phyloP scores from a whole-genome alignment of 164 flowering plant species.

The Vitis amurensis region DNA sequence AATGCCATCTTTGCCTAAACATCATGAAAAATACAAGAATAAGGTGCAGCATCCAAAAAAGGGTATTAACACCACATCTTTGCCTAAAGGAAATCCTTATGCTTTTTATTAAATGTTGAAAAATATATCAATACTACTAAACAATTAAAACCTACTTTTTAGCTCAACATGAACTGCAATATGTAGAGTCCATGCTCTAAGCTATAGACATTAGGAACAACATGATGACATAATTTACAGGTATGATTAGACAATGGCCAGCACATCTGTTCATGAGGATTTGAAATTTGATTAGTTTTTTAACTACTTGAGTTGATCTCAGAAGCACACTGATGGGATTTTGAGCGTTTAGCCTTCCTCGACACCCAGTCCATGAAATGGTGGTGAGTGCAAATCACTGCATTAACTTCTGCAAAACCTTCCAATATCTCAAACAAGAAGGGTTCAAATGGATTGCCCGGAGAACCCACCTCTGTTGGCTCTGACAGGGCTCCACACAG shows the following conservation, averaged over 20 bases:
- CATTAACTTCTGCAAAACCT: constrained; percentile 45
- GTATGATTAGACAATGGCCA: neutral
- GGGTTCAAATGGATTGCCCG: constrained; percentile 88
- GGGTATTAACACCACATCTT: no score
- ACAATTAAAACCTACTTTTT: no score
- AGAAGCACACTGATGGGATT: neutral
- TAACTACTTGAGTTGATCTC: neutral
- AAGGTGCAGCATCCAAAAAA: no score
- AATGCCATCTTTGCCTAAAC: no score
- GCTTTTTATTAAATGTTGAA: no score
- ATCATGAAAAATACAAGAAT: no score
- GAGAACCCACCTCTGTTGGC: constrained; percentile 56
- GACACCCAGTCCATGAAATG: neutral
- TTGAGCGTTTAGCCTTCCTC: neutral
- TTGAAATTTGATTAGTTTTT: neutral
- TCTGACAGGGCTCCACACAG: constrained; percentile 33
- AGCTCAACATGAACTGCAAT: no score
- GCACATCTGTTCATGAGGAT: neutral
- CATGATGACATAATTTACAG: neutral
- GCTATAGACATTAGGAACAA: neutral
- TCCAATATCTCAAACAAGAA: constrained; percentile 89
- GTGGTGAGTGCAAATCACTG: constrained; percentile 3
- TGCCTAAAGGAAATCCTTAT: no score
- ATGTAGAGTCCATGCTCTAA: no score
- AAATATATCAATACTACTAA: no score